Percentiles rank a stretch among this genome's conserved stretches.
Conservation (phyloP, 345 rosid genomes). For the Sisymbrium irio region DNA sequence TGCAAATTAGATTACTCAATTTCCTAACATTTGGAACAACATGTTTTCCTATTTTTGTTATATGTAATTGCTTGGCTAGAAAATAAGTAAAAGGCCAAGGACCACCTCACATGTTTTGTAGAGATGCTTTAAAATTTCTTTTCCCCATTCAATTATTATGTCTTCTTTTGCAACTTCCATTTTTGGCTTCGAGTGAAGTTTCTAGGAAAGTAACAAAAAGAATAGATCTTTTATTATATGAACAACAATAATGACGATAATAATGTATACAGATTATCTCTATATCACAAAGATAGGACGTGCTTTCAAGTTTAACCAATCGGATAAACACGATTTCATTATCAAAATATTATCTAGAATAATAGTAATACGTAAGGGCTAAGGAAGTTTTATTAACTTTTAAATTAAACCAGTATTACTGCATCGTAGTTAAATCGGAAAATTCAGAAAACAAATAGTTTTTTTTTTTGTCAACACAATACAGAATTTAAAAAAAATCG, state of each 20-base stretch:
- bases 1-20: not conserved
- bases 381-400: not conserved
- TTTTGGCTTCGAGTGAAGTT: conserved; percentile 33
- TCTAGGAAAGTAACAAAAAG: conserved; percentile 12
- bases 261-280: not conserved
- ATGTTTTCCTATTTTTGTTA: not conserved
- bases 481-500: no score
- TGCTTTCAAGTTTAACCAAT: not conserved
- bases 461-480: no score
- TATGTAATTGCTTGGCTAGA: conserved; percentile 15
- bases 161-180: conserved; percentile 29
- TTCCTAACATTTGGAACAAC: not conserved
- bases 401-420: not conserved
- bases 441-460: no score
- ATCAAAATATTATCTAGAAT: not conserved
- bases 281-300: conserved; percentile 6
- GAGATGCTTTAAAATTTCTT: not conserved
- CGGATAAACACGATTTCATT: not conserved
- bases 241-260: not conserved
- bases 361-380: not conserved
- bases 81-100: conserved; percentile 24
- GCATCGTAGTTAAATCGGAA: no score
- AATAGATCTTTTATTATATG: not conserved
- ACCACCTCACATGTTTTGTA: conserved; percentile 27
- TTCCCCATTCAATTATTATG: conserved; percentile 32